A percentile compares a stretch with the other conserved stretches of the same genome.
These are phyloP conservation scores for Odontarrhena argentea DNA, from an alignment of 345 rosid genomes.

Conservation along the genomic window DNA sequence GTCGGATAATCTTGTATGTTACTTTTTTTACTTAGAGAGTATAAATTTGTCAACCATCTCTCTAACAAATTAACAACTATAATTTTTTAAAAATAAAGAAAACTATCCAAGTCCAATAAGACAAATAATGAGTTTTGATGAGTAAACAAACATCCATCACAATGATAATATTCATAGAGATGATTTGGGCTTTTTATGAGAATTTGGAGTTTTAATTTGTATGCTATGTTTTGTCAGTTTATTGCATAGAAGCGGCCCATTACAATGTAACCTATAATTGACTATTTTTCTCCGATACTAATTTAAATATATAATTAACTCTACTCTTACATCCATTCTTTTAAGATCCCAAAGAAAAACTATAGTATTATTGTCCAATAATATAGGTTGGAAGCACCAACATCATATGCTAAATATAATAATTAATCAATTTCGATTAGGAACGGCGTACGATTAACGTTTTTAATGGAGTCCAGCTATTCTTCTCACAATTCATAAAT, in stretches of 20 bases:
- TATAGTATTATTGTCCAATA: slow-evolving; percentile 33
- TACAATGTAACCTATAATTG: neutral
- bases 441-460: slow-evolving; percentile 14
- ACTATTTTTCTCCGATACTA: neutral
- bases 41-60: too few relatives aligned
- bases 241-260: slow-evolving; percentile 4
- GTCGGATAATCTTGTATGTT: too few relatives aligned
- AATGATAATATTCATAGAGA: too few relatives aligned
- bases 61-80: too few relatives aligned
- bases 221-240: neutral
- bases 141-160: too few relatives aligned
- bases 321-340: neutral
- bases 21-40: too few relatives aligned
- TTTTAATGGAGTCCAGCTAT: slow-evolving; percentile 22
- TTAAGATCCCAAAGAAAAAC: slow-evolving; percentile 35
- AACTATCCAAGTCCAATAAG: too few relatives aligned
- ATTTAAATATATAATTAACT: neutral
- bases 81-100: too few relatives aligned
- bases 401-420: neutral
- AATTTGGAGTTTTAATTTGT: neutral
- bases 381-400: slow-evolving; percentile 29
- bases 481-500: neutral
- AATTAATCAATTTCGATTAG: slow-evolving; percentile 3
- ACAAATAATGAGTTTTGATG: too few relatives aligned
- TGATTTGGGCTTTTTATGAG: neutral